Evolutionary conservation across 129 eudicot species (phyloP).

Genomic region (Flaveria ramosissima): DNA sequence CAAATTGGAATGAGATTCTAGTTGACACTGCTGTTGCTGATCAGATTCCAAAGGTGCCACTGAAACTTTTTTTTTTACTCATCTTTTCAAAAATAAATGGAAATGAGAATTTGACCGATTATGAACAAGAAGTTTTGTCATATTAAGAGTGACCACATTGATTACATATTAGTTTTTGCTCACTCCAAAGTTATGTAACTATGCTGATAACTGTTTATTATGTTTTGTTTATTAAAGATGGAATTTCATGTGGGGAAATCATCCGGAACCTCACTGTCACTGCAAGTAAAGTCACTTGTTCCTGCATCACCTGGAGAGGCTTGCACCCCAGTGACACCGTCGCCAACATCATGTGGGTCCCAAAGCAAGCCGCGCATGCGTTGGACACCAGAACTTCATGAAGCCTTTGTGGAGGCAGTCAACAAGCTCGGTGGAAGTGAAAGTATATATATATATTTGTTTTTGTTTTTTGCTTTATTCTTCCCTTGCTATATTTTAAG

Average conservation of each 20-base stretch:
- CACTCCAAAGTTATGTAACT: conserved; percentile 3
- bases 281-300: conserved; percentile 46
- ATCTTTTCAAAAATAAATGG: not conserved
- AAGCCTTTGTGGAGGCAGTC: conserved; percentile 93
- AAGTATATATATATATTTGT: conserved; percentile 44
- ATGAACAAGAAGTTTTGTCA: not conserved
- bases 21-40: conserved; percentile 53
- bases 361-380: conserved; percentile 90
- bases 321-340: conserved; percentile 49
- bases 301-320: conserved; percentile 64
- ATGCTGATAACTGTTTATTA: not conserved
- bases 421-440: conserved; percentile 97
- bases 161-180: not conserved
- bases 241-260: conserved; percentile 43
- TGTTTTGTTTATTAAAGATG: conserved; percentile 36
- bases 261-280: conserved; percentile 38
- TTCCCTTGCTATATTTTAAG: conserved; percentile 1
- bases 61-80: not conserved
- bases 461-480: conserved; percentile 13
- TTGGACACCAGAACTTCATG: conserved; percentile 99
- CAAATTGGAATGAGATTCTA: conserved; percentile 79
- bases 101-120: conserved; percentile 7
- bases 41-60: conserved; percentile 58
- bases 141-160: not conserved
- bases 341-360: conserved; percentile 51